These are phyloP conservation scores for Alternaria ethzedia DNA, from an alignment of 2,329 filamentous ascomycete genomes.

Conservation along the genomic window DNA sequence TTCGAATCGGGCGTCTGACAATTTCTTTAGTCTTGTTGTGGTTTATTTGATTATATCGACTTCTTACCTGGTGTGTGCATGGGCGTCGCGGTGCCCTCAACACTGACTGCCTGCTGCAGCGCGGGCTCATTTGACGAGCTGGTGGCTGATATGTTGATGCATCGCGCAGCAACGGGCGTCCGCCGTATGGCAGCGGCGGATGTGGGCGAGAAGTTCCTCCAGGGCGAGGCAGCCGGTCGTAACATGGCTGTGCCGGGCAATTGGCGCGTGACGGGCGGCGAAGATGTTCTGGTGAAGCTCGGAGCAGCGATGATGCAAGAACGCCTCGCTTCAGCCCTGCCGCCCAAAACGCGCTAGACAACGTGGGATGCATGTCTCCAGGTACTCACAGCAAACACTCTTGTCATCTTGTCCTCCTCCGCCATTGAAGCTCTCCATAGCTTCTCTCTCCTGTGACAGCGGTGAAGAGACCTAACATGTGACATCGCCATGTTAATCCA, in stretches of 20 bases:
- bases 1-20: slow-evolving; percentile 88
- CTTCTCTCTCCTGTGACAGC: background rate
- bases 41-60: background rate
- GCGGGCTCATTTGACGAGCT: slow-evolving; percentile 50
- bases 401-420: background rate
- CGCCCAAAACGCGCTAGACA: slow-evolving; percentile 5
- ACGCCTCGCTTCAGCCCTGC: slow-evolving; percentile 12
- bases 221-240: slow-evolving; percentile 40
- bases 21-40: background rate
- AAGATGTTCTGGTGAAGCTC: slow-evolving; percentile 1
- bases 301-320: slow-evolving; percentile 19
- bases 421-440: slow-evolving; percentile 10
- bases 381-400: slow-evolving; percentile 4
- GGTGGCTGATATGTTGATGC: slow-evolving; percentile 56
- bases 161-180: slow-evolving; percentile 36
- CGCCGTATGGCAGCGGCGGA: slow-evolving; percentile 15
- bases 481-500: slow-evolving; percentile 42
- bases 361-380: slow-evolving; percentile 6
- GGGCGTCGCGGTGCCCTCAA: slow-evolving; percentile 28
- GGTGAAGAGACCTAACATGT: slow-evolving; percentile 26
- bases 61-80: slow-evolving; percentile 37
- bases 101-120: slow-evolving; percentile 39
- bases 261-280: slow-evolving; percentile 21
- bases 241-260: slow-evolving; percentile 40
- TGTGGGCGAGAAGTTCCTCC: slow-evolving; percentile 27